Conservation (phyloP, 768 basidiomycete species). For the Podaxis sp. region DNA sequence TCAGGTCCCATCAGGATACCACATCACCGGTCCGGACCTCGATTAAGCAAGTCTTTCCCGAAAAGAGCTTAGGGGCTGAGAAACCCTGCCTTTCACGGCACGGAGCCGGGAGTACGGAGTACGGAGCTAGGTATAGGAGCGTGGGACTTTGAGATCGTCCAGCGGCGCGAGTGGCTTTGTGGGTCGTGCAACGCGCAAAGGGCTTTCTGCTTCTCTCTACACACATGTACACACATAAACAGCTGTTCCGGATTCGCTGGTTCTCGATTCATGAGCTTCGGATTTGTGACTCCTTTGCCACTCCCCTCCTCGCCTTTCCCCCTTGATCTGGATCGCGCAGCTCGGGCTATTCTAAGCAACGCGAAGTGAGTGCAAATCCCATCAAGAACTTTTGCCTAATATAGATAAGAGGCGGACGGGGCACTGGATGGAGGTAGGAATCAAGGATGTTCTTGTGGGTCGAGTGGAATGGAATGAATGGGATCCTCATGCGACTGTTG, state of each 20-base stretch:
- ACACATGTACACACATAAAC: no score
- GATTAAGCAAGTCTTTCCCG: neutral
- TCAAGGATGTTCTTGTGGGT: neutral
- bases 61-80: neutral
- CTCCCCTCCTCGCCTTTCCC: neutral
- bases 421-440: neutral
- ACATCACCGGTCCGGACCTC: neutral
- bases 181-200: no score
- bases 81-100: neutral
- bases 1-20: no score
- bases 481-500: neutral
- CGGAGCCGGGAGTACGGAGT: no score
- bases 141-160: no score
- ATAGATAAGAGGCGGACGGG: neutral
- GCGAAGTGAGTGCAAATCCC: constrained; percentile 3
- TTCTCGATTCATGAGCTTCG: neutral
- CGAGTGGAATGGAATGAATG: neutral
- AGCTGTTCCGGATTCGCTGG: neutral
- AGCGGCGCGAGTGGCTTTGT: no score
- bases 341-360: constrained; percentile 4
- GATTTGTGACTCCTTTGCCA: neutral
- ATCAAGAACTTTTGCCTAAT: constrained; percentile 1
- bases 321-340: constrained; percentile 1
- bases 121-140: no score
- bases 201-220: no score